A percentile compares a stretch with the other conserved stretches of the same genome.
phyloP scores from a whole-genome alignment of 495 filamentous ascomycete genomes.

The Penicillium paxilli region DNA sequence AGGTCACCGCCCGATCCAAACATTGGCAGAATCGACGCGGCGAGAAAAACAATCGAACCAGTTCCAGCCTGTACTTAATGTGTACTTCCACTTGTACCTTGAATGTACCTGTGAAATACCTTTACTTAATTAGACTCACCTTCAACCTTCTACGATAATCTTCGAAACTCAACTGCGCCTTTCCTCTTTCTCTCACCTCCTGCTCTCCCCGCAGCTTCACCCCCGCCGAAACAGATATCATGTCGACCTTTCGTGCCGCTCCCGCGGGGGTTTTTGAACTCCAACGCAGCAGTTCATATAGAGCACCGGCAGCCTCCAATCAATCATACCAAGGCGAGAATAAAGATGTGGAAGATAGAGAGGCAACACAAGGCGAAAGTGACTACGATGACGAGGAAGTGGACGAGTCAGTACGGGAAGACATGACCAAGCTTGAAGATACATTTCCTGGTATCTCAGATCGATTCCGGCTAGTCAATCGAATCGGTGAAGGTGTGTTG shows the following conservation, averaged over 20 bases:
- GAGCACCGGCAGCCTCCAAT: conserved; percentile 6
- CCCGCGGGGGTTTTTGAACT: conserved; percentile 25
- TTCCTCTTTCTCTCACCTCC: neutral
- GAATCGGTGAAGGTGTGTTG: conserved; percentile 85
- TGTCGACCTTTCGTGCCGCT: conserved; percentile 30
- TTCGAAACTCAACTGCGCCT: no score
- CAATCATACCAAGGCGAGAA: conserved; percentile 25
- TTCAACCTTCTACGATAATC: no score
- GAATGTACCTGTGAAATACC: neutral
- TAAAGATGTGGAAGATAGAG: conserved; percentile 27
- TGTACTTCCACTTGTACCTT: no score
- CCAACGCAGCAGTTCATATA: conserved; percentile 17
- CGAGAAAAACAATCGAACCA: conserved; percentile 21
- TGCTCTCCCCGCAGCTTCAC: neutral
- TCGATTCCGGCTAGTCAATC: conserved; percentile 87
- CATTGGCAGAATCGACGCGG: conserved; percentile 3
- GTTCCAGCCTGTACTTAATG: no score
- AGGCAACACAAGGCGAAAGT: conserved; percentile 14
- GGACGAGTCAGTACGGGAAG: conserved; percentile 71
- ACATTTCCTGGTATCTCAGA: conserved; percentile 81
- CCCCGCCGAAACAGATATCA: conserved; percentile 10
- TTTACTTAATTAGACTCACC: no score
- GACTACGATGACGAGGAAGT: conserved; percentile 50
- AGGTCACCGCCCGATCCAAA: conserved; percentile 9
- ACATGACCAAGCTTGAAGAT: conserved; percentile 82